Evolutionary conservation across 306 rosid genomes (phyloP), one percentile per base, ranked within the genome.

Genomic region (Luffa acutangula): DNA sequence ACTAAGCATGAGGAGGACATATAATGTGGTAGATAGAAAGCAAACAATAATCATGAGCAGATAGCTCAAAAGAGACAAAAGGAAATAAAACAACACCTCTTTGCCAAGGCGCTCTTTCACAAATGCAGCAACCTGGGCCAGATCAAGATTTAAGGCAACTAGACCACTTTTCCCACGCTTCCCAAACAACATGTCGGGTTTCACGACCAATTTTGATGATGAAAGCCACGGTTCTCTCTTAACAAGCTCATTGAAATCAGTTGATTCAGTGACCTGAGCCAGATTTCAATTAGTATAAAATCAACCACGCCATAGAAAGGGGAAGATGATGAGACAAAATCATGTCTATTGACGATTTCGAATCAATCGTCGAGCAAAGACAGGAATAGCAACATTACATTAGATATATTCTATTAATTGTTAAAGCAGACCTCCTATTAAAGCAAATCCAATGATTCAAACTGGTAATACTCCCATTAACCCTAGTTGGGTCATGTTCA

Each of bases 141-240:
- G 88, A 82, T 95, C 93, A 36, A 95, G 87, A 83, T 95, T 95
- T 81, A 95, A 89, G 83, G 99, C 99, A 78, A 95, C 99, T 87
- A 95, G 90, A 85, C 99, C 97, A 13, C 99, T 95, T 86, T 95
- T 95, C 72, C 99, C 99, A 83, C 97, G 97, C 90, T 95, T 95
- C 84, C 99, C 99, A 63, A 95, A 95, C 84, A 95, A 83, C 99
- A 93, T 93, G 85, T 95, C 99, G 20, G 99, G 99, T 77, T 95
- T 95, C 83, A 95, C 99, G 76, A 93, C 99, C 91, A 95, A 60
- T 78, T 90, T 95, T 52, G 92, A 91, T 64, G 97, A 91, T 4
- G 90, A 91, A 81, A 95, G 97, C 99, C 99, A 95, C 3, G 94
- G 87, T 83, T 95, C 99, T 81, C 87, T 95, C 86, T 90, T 87